These are phyloP conservation scores for Raphanus hybrid DNA, from an alignment of 441 rosid species.

Conservation along the genomic window DNA sequence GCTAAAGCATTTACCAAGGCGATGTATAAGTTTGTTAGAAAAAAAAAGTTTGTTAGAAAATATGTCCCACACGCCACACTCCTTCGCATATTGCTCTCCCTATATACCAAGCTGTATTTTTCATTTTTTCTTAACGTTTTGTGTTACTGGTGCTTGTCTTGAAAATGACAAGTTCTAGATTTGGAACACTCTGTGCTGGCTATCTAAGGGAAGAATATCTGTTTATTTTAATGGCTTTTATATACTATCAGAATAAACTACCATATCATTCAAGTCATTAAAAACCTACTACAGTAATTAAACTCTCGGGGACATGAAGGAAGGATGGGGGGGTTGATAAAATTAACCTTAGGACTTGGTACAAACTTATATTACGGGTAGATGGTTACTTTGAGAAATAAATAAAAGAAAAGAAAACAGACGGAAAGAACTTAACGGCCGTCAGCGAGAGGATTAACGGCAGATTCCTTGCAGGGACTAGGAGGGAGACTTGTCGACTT, in stretches of 20 bases:
- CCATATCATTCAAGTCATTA: slow-evolving; percentile 11
- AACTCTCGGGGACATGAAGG: slow-evolving; percentile 1
- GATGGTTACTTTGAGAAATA: neutral
- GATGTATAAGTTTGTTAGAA: no score
- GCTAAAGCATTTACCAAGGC: no score
- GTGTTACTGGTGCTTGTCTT: slow-evolving; percentile 11
- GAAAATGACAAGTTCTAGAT: slow-evolving; percentile 42
- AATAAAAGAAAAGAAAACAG: neutral
- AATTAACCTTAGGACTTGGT: slow-evolving; percentile 35
- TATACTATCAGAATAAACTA: neutral
- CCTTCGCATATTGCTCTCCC: slow-evolving; percentile 7
- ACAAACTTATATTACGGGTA: slow-evolving; percentile 26
- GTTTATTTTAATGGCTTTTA: slow-evolving; percentile 29
- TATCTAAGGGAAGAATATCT: slow-evolving; percentile 41
- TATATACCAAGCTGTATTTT: slow-evolving; percentile 32
- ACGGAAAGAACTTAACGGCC: slow-evolving; percentile 51
- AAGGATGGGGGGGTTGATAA: slow-evolving; percentile 27
- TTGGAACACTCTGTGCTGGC: slow-evolving; percentile 45
- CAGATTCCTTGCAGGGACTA: slow-evolving; percentile 84
- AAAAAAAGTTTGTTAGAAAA: no score
- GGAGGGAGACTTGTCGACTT: slow-evolving; percentile 81
- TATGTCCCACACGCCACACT: slow-evolving; percentile 35
- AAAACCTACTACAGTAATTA: slow-evolving; percentile 33
- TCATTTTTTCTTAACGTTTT: neutral
- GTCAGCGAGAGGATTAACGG: slow-evolving; percentile 65